Base-by-base conservation (phyloP, 768 basidiomycete species). In the Tylopilus cervinicoccineus region DNA sequence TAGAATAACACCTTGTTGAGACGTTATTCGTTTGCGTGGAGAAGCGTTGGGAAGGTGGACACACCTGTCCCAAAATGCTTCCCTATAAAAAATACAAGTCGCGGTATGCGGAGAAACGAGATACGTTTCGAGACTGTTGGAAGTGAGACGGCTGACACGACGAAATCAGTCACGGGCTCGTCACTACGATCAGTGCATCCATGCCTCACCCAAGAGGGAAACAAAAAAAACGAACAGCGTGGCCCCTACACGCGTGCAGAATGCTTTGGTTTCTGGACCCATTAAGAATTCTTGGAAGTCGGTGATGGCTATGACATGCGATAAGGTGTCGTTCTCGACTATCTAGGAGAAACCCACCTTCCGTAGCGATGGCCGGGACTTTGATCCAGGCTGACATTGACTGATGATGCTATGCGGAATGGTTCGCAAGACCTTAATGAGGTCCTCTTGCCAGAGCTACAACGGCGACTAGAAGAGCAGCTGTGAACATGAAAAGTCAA, bases 61-160 rank as follows among this genome's bases (percentile, higher is more conserved):
- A 2, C 12, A 79, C 83, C 80, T 13, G 89, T 91, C 29, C 89
- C 89, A 56, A 91, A 90, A 61, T 92, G 89, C 58, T 90, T 92
- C 32, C 86, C 88, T n/a, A 88, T 72, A 65, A 92, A 91, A 62
- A 92, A 91, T 16, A 84, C 58, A 14, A 86, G 69, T 20, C 75
- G 75, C 2, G 86, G 87, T 55, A 88, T 81, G 44, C 75, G 75
- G 19, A 89, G 57, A 48, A 72, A 72, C 6, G 73, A 70, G 13
- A 75, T 58, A 2, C 72, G 73, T 48, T 76, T 79, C 0, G 87
- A 86, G 22, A 88, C 48, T 1, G 79, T 70, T 0, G 89, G 88
- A 52, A 91, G 85, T 0, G 84, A 84, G 1, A 81, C 83, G n/a
- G 88, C 88, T 77, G 40, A 4, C 12, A 46, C 26, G 32, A 23